A percentile compares a stretch with the other conserved stretches of the same genome.
These are phyloP conservation scores for Odonthalia washingtoniensis DNA, from an alignment of 31 red algal genomes.

Conservation along the genomic window DNA sequence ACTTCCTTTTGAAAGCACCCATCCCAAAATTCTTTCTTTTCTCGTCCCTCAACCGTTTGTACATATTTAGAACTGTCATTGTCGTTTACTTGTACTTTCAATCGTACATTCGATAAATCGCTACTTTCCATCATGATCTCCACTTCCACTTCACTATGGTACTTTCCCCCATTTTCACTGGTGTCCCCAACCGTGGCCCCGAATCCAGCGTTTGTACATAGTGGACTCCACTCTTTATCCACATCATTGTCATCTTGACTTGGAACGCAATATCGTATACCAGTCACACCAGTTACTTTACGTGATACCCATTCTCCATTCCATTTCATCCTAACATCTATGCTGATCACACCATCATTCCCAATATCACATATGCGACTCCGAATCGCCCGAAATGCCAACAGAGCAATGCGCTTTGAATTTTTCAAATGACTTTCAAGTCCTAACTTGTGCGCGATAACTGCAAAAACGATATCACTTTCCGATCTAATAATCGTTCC, in stretches of 20 bases:
- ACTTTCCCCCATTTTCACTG: neutral
- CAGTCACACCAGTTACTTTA: neutral
- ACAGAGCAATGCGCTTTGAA: neutral
- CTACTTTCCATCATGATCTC: neutral
- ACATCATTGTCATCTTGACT: too few relatives aligned
- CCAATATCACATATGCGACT: too few relatives aligned
- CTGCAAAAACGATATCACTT: slow-evolving; percentile 63
- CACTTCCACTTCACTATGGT: neutral
- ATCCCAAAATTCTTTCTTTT: too few relatives aligned
- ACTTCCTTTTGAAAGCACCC: neutral
- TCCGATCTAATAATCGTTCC: slow-evolving; percentile 56
- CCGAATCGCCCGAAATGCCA: neutral
- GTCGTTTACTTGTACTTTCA: neutral
- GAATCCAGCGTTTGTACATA: neutral
- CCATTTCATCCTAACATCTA: neutral
- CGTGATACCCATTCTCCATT: neutral
- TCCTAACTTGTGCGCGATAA: slow-evolving; percentile 39
- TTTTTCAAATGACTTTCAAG: slow-evolving; percentile 1
- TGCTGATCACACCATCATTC: neutral
- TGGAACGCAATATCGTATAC: neutral
- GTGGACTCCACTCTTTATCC: neutral
- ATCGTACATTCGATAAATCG: neutral
- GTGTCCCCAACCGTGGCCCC: neutral
- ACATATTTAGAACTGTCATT: too few relatives aligned
- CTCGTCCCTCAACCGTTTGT: too few relatives aligned